A percentile compares a stretch with the other conserved stretches of the same genome.
phyloP scores from a whole-genome alignment of 2,329 filamentous ascomycete genomes.

The Didymella pinodella region DNA sequence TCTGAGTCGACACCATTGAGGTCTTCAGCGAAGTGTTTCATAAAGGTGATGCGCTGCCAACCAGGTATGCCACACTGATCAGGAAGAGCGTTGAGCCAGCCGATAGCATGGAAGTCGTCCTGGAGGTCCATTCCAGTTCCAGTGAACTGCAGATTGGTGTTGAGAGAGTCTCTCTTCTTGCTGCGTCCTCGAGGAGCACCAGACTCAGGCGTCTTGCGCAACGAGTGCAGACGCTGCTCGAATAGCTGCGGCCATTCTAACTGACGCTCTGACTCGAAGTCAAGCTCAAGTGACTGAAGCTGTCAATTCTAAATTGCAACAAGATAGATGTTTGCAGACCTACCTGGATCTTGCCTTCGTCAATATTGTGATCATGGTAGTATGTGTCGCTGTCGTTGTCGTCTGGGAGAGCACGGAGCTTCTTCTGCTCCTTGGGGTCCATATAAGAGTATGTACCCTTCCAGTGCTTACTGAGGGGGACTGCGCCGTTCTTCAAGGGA shows the following conservation, averaged over 20 bases:
- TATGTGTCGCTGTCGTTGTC: conserved; percentile 33
- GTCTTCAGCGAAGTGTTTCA: conserved; percentile 58
- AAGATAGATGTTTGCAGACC: neutral
- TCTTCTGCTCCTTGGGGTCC: conserved; percentile 29
- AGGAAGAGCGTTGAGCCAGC: conserved; percentile 61
- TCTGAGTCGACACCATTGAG: conserved; percentile 41
- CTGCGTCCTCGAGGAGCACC: conserved; percentile 18
- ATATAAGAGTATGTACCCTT: conserved; percentile 60
- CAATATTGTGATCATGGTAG: conserved; percentile 44
- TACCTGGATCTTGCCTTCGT: conserved; percentile 43
- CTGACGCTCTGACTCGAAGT: conserved; percentile 35
- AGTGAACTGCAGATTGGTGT: conserved; percentile 46
- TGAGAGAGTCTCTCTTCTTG: conserved; percentile 7
- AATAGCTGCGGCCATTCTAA: conserved; percentile 51
- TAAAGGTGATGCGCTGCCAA: conserved; percentile 63
- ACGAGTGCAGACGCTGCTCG: conserved; percentile 52
- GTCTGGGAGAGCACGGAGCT: conserved; percentile 23
- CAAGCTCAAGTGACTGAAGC: conserved; percentile 44
- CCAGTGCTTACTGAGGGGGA: conserved; percentile 56
- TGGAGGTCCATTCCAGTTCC: conserved; percentile 51
- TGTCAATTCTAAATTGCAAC: conserved; percentile 17
- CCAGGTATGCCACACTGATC: conserved; percentile 58
- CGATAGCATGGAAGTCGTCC: conserved; percentile 47
- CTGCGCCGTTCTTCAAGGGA: conserved; percentile 45
- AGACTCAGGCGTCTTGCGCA: conserved; percentile 30